Percentiles rank a stretch among this genome's conserved stretches.
Conservation (phyloP, 2,329 filamentous ascomycete genomes). For the Trichoderma brevicompactum region DNA sequence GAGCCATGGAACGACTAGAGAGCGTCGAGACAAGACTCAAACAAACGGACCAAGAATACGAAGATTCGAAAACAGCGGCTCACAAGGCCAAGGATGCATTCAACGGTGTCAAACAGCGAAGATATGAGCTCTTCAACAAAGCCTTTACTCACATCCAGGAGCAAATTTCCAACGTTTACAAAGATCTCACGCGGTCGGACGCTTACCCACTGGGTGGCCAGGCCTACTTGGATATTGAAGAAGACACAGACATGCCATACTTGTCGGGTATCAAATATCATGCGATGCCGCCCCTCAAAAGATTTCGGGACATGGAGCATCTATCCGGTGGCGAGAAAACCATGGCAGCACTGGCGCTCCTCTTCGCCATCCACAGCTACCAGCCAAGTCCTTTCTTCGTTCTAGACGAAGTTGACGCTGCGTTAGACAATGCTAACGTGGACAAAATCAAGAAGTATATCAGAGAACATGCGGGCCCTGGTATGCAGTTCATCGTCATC, state of each 20-base stretch:
- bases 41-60: slow-evolving; percentile 85
- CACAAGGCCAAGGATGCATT: slow-evolving; percentile 82
- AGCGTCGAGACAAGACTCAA: slow-evolving; percentile 82
- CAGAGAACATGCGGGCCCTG: slow-evolving; percentile 87
- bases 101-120: slow-evolving; percentile 76
- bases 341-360: slow-evolving; percentile 92
- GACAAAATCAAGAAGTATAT: slow-evolving; percentile 97
- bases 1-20: slow-evolving; percentile 88
- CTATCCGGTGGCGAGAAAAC: slow-evolving; percentile 97
- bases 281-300: slow-evolving; percentile 97
- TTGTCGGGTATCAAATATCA: slow-evolving; percentile 97
- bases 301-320: slow-evolving; percentile 99
- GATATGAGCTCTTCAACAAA: slow-evolving; percentile 91
- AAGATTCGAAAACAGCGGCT: slow-evolving; percentile 76
- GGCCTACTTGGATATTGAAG: slow-evolving; percentile 86
- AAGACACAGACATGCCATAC: slow-evolving; percentile 96
- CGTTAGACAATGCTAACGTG: slow-evolving; percentile 97
- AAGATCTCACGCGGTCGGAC: slow-evolving; percentile 86
- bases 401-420: slow-evolving; percentile 95
- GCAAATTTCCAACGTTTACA: slow-evolving; percentile 92
- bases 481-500: slow-evolving; percentile 99
- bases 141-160: slow-evolving; percentile 94
- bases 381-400: slow-evolving; percentile 97
- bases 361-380: slow-evolving; percentile 96
- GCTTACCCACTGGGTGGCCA: slow-evolving; percentile 93